Evolutionary conservation across 805 yeast genomes (phyloP).

Genomic region (Myxozyma nipponensis): DNA sequence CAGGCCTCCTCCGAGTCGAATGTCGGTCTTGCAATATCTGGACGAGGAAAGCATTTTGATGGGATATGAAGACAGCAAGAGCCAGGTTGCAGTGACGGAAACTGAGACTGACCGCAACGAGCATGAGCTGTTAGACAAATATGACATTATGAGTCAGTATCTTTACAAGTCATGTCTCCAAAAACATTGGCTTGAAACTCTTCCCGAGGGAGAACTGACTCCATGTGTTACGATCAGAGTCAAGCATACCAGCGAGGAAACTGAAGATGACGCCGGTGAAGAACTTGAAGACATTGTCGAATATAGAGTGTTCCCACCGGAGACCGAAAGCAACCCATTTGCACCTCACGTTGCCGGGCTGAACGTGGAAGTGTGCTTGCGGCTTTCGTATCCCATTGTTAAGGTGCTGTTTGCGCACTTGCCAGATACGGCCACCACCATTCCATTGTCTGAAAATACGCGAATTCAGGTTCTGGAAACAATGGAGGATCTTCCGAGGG

Average conservation of each 20-base stretch:
- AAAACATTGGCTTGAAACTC: slow-evolving; percentile 17
- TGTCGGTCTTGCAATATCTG: neutral
- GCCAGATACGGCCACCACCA: slow-evolving; percentile 8
- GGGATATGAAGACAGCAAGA: neutral
- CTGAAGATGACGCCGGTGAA: neutral
- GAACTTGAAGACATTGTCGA: neutral
- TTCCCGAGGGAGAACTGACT: slow-evolving; percentile 2
- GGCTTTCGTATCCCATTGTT: slow-evolving; percentile 13
- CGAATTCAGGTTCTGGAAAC: slow-evolving; percentile 19
- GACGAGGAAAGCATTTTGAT: neutral
- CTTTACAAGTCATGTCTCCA: slow-evolving; percentile 12
- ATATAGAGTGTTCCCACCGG: slow-evolving; percentile 11
- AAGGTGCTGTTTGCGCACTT: slow-evolving; percentile 14
- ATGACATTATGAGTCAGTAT: slow-evolving; percentile 20
- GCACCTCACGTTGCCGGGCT: slow-evolving; percentile 17
- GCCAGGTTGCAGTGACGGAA: neutral
- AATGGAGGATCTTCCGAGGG: slow-evolving; percentile 19
- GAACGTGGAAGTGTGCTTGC: slow-evolving; percentile 16
- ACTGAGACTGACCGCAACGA: neutral
- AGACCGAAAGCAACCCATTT: neutral
- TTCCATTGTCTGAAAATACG: slow-evolving; percentile 17
- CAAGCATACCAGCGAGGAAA: too few species aligned
- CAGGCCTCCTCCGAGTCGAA: neutral
- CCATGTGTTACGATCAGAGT: slow-evolving; percentile 13
- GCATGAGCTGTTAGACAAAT: slow-evolving; percentile 12